Percentiles rank a stretch among this genome's conserved stretches.
Evolutionary conservation across 2,329 filamentous ascomycete species (phyloP).

Genomic region (Ophiostoma sp.): DNA sequence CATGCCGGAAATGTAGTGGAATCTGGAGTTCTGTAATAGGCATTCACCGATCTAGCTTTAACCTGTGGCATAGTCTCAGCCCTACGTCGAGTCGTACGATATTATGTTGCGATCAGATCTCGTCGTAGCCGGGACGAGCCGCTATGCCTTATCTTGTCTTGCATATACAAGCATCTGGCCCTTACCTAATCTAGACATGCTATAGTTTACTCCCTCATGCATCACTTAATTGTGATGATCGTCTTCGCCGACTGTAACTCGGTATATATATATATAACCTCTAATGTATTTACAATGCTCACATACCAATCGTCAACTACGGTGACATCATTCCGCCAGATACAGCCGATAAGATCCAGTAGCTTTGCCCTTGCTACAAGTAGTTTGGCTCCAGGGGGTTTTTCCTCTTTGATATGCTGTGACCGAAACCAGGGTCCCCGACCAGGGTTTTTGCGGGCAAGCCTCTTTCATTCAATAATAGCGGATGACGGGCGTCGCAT

Average conservation of each 20-base stretch:
- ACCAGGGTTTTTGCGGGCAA: background rate
- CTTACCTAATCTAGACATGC: background rate
- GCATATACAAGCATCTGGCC: background rate
- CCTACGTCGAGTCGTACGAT: background rate
- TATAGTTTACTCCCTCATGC: background rate
- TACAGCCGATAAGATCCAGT: background rate
- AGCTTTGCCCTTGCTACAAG: background rate
- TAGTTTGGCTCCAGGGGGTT: background rate
- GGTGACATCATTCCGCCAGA: background rate
- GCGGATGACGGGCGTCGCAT: no score
- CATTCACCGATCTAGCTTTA: background rate
- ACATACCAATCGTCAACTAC: background rate
- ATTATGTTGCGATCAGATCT: background rate
- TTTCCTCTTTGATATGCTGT: background rate
- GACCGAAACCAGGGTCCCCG: background rate
- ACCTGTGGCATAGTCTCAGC: background rate
- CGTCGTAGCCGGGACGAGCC: conserved; percentile 2
- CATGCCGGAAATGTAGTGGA: no score
- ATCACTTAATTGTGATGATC: no score
- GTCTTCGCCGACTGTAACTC: background rate
- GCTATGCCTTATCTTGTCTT: background rate
- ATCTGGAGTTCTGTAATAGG: no score
- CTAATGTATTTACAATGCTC: background rate
- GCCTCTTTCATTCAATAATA: background rate
- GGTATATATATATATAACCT: background rate